Evolutionary conservation across 192 early-diverging fungal species (phyloP), one percentile per base, ranked within the genome.

Genomic region (Coemansia sp.): DNA sequence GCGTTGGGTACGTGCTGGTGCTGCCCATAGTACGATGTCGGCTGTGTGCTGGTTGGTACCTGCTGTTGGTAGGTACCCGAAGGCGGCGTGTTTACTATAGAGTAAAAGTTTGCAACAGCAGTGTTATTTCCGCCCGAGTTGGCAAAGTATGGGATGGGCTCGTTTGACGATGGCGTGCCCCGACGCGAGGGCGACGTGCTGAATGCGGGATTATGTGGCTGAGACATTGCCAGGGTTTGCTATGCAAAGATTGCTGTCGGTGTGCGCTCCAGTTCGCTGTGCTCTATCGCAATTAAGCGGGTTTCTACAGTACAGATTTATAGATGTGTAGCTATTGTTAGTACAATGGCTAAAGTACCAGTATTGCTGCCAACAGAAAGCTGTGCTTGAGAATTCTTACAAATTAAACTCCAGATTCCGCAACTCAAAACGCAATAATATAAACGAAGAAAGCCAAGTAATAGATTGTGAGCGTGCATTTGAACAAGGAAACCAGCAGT

Each of bases 91-190:
- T 38, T 66, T 35, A 72, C 41, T 12, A 63, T 58, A 5, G 59
- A 54, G 56, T 65, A 79, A 39, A 70, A 73, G 35, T 64, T 64
- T 6, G 68, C 49, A 0, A 11, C 57, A 7, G 23, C 50, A 9
- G 58, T 17, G 3, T 23, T 19, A 31, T 41, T 41, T 11, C 41
- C 43, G 39, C 43, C 49, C 9, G 61, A 54, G 10, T 50, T 49
- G 57, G 60, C 51, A 72, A 81, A 81, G 61, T 67, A 81, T 22
- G 78, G 73, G 29, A 81, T 75, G 4, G 78, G 78, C 12, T 67
- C 78, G 29, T 59, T 65, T 37, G 74, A 61, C 8, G 74, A 67
- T 23, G 78, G 78, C 27, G 78, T 81, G 48, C 74, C 74, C 8
- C 78, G 65, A 22, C 78, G 78, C 61, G 69, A 62, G 17, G 78